Evolutionary conservation across 2,329 filamentous ascomycete genomes (phyloP).

Genomic region (Eurotiales sp.): DNA sequence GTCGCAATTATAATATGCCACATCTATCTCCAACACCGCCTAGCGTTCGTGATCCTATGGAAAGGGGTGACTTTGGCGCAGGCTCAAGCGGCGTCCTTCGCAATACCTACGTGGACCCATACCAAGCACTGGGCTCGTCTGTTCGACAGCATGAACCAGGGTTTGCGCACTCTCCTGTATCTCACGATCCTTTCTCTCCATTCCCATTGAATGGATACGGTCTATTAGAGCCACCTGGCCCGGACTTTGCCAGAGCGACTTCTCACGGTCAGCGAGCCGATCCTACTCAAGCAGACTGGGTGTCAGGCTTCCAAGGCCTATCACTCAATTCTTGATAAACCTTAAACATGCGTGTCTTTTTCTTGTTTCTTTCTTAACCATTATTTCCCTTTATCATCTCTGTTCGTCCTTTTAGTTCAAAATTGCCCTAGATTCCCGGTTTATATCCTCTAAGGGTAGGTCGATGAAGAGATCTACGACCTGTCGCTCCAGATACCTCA

Average conservation of each 20-base stretch:
- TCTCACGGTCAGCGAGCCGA: slow-evolving; percentile 22
- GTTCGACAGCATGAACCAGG: slow-evolving; percentile 30
- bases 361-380: neutral
- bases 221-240: slow-evolving; percentile 20
- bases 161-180: slow-evolving; percentile 23
- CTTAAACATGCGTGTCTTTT: neutral
- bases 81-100: slow-evolving; percentile 29
- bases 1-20: slow-evolving; percentile 25
- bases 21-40: slow-evolving; percentile 14
- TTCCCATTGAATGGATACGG: slow-evolving; percentile 35
- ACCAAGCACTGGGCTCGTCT: slow-evolving; percentile 32
- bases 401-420: neutral
- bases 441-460: slow-evolving; percentile 21
- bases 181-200: slow-evolving; percentile 35
- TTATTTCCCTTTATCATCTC: neutral
- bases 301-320: slow-evolving; percentile 63
- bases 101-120: slow-evolving; percentile 34
- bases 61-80: slow-evolving; percentile 27
- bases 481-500: slow-evolving; percentile 29
- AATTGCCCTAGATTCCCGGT: slow-evolving; percentile 22
- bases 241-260: slow-evolving; percentile 9
- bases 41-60: slow-evolving; percentile 24
- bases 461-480: slow-evolving; percentile 22
- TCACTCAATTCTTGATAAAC: slow-evolving; percentile 59
- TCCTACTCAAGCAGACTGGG: slow-evolving; percentile 54